These are phyloP conservation scores for Alternaria conjuncta DNA, from an alignment of 2,329 filamentous ascomycete genomes.

Conservation along the genomic window DNA sequence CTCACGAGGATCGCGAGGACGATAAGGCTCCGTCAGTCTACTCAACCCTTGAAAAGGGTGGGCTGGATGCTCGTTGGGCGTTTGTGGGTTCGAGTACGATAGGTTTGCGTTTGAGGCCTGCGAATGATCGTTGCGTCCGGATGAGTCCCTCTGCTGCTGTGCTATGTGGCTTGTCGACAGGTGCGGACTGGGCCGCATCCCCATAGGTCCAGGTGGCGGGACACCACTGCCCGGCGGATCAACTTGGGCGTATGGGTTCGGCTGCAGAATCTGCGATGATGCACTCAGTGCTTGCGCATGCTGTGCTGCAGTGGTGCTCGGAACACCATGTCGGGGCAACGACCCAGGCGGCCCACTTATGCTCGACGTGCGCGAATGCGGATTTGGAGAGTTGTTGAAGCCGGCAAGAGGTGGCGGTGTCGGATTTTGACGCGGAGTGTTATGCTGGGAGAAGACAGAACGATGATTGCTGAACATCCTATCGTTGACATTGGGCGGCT, in stretches of 20 bases:
- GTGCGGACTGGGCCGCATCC: slow-evolving; percentile 47
- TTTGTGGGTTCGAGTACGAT: slow-evolving; percentile 44
- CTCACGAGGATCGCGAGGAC: slow-evolving; percentile 39
- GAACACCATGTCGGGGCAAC: slow-evolving; percentile 32
- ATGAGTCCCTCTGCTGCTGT: slow-evolving; percentile 37
- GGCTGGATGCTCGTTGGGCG: slow-evolving; percentile 37
- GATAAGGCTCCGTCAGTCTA: slow-evolving; percentile 35
- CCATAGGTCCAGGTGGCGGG: slow-evolving; percentile 40
- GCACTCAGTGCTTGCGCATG: slow-evolving; percentile 26
- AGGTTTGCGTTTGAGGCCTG: slow-evolving; percentile 38
- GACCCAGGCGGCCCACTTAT: slow-evolving; percentile 37
- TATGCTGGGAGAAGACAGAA: slow-evolving; percentile 43
- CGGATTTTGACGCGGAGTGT: slow-evolving; percentile 39
- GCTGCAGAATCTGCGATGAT: slow-evolving; percentile 41
- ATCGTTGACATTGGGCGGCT: slow-evolving; percentile 30
- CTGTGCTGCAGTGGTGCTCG: slow-evolving; percentile 26
- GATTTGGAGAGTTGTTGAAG: slow-evolving; percentile 43
- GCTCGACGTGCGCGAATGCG: slow-evolving; percentile 45
- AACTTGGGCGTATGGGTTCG: slow-evolving; percentile 47
- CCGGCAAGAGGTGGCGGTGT: slow-evolving; percentile 40
- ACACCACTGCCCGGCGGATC: slow-evolving; percentile 39
- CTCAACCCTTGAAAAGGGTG: slow-evolving; percentile 32
- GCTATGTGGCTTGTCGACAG: slow-evolving; percentile 37
- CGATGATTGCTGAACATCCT: slow-evolving; percentile 37
- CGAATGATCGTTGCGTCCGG: slow-evolving; percentile 42